Percentiles rank a stretch among this genome's conserved stretches.
These are phyloP conservation scores for Colletotrichum sp. DNA, from an alignment of 2,329 filamentous ascomycete species.

Conservation along the genomic window DNA sequence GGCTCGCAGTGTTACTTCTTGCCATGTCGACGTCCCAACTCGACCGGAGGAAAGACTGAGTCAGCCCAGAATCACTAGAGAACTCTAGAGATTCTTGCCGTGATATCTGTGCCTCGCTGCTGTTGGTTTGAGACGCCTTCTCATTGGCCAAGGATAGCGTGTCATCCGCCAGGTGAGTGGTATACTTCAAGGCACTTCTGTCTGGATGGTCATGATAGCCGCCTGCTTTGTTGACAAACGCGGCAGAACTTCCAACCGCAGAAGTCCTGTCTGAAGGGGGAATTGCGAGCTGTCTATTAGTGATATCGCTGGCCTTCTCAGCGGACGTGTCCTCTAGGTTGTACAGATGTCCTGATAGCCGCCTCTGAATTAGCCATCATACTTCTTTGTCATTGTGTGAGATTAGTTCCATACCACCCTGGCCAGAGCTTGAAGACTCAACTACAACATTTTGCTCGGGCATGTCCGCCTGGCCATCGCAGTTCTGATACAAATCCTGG, in stretches of 20 bases:
- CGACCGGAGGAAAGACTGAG: background rate
- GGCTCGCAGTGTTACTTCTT: conserved; percentile 7
- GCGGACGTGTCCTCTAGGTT: background rate
- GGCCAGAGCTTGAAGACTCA: background rate
- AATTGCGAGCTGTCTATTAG: background rate
- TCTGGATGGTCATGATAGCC: background rate
- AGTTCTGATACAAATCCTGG: conserved; percentile 38
- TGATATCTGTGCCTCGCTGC: background rate
- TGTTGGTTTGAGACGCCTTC: background rate
- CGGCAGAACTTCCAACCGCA: background rate
- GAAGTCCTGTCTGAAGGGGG: background rate
- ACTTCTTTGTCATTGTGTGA: background rate
- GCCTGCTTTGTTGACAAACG: background rate
- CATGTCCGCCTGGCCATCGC: background rate
- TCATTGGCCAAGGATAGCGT: background rate
- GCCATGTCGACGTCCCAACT: conserved; percentile 8
- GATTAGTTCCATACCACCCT: too few relatives aligned
- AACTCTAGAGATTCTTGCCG: background rate
- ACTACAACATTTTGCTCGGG: background rate
- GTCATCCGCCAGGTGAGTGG: background rate
- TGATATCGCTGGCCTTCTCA: background rate
- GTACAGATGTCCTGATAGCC: background rate
- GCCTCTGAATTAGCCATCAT: background rate
- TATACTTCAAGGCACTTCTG: background rate
- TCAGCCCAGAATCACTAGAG: background rate